These are phyloP conservation scores for Wickerhamomyces sp. DNA, from an alignment of 1,139 yeast species.

Conservation along the genomic window DNA sequence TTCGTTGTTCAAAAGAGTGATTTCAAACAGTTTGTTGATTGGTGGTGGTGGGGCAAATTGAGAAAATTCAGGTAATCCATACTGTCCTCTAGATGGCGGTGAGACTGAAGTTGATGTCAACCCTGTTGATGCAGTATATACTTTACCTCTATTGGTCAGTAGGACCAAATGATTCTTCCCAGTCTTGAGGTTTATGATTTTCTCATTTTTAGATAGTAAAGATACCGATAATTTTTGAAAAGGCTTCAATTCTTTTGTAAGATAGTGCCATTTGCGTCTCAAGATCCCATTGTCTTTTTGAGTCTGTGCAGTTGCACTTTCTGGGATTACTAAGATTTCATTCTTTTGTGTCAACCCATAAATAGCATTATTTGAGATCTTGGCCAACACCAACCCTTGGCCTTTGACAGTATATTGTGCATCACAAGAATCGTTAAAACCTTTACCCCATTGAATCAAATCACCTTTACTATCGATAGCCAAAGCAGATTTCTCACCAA, in stretches of 20 bases:
- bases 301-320: slow-evolving; percentile 15
- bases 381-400: slow-evolving; percentile 39
- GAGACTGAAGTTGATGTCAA: slow-evolving; percentile 17
- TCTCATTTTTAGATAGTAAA: slow-evolving; percentile 34
- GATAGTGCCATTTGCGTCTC: slow-evolving; percentile 13
- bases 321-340: slow-evolving; percentile 49
- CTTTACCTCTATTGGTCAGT: slow-evolving; percentile 56
- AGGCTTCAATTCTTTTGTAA: slow-evolving; percentile 19
- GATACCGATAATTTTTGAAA: slow-evolving; percentile 10
- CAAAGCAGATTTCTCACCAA: slow-evolving; percentile 50
- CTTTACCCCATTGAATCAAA: slow-evolving; percentile 62
- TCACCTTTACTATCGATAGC: slow-evolving; percentile 70
- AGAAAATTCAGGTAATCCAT: slow-evolving; percentile 69
- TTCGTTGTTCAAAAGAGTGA: slow-evolving; percentile 31
- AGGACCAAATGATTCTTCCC: slow-evolving; percentile 69
- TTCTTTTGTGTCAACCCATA: slow-evolving; percentile 56
- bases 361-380: slow-evolving; percentile 49
- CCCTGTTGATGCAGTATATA: slow-evolving; percentile 61
- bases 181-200: slow-evolving; percentile 44
- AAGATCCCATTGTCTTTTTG: slow-evolving; percentile 9
- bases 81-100: slow-evolving; percentile 63
- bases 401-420: slow-evolving; percentile 32
- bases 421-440: slow-evolving; percentile 22
- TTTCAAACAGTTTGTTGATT: slow-evolving; percentile 34
- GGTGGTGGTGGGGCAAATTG: slow-evolving; percentile 51